Evolutionary conservation across 768 basidiomycete species (phyloP), one percentile per base, ranked within the genome.

Genomic region (Gautieria morchelliformis): DNA sequence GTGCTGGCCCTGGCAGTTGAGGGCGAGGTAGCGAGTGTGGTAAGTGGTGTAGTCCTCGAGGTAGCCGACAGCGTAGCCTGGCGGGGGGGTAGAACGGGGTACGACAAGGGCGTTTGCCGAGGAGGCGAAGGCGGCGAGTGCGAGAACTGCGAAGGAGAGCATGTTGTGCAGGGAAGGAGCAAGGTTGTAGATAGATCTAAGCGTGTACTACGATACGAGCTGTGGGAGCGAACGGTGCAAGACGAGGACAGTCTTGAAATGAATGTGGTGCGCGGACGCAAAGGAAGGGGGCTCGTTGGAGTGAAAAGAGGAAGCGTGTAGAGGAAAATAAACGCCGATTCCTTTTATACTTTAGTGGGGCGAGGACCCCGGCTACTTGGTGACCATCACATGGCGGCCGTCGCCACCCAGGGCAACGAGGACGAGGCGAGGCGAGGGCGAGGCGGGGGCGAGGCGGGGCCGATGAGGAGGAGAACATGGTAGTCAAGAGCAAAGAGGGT

Each of bases 1-100:
- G 50, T 77, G 75, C 63, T 77, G 63, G 47, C 45, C 53, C 60
- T 72, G 61, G 70, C 78, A 79, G 61, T 71, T 73, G 61, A 86
- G 66, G 44, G 78, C 76, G 56, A 79, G 63, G 70, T 89, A 89
- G 58, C 87, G 76, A 30, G 66, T 62, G 71, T 87, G 82, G 71
- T 87, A 85, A 15, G 53, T 61, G 41, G 69, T 62, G 64, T 87
- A 87, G 17, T 66, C 48, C 82, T 75, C 85, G 5, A 87, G 77
- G 61, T 72, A 63, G 47, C 63, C 66, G 5, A 71, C 72, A 20
- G 68, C 62, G 72, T 78, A 85, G 20, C 73, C 74, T 5, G 67
- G 39, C 5, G 79, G 47, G 52, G 56, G 15, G 12, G 22, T 15
- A 15, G 33, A 20, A 27, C 78, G 73, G 44, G 79, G 74, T 52